Conservation (phyloP, 1,284 basidiomycete genomes). For the Lentinula novae-zelandiae region DNA sequence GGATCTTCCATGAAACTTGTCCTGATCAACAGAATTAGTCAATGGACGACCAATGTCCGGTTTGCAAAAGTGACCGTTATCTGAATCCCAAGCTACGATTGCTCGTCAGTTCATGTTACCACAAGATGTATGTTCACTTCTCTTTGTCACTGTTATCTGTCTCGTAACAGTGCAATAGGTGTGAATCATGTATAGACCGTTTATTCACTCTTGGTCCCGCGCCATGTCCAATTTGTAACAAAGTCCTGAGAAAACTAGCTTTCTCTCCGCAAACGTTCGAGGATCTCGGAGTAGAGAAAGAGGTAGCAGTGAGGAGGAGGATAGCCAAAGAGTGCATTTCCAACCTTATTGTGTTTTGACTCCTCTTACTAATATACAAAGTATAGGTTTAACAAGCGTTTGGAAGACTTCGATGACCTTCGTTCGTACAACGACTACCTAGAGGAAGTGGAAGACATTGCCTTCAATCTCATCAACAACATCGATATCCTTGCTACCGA, state of each 20-base stretch:
- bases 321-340: conserved; percentile 74
- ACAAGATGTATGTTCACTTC: conserved; percentile 78
- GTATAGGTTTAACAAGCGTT: conserved; percentile 85
- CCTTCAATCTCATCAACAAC: conserved; percentile 95
- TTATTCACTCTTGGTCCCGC: conserved; percentile 95
- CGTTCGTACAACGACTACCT: conserved; percentile 95
- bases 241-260: conserved; percentile 87
- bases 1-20: background rate
- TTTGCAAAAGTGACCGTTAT: conserved; percentile 96
- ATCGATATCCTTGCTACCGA: conserved; percentile 86
- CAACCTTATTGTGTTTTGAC: background rate
- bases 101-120: conserved; percentile 95
- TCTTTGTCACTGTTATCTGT: conserved; percentile 3
- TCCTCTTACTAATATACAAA: background rate
- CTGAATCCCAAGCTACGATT: conserved; percentile 92
- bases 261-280: conserved; percentile 98
- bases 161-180: conserved; percentile 51
- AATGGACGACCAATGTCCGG: conserved; percentile 93
- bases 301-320: conserved; percentile 84
- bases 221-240: conserved; percentile 91
- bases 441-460: conserved; percentile 94
- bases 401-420: conserved; percentile 85
- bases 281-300: conserved; percentile 94
- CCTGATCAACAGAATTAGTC: conserved; percentile 44
- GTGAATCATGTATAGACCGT: conserved; percentile 96